phyloP scores from a whole-genome alignment of 2,329 filamentous ascomycete genomes.

The Claviceps capensis region DNA sequence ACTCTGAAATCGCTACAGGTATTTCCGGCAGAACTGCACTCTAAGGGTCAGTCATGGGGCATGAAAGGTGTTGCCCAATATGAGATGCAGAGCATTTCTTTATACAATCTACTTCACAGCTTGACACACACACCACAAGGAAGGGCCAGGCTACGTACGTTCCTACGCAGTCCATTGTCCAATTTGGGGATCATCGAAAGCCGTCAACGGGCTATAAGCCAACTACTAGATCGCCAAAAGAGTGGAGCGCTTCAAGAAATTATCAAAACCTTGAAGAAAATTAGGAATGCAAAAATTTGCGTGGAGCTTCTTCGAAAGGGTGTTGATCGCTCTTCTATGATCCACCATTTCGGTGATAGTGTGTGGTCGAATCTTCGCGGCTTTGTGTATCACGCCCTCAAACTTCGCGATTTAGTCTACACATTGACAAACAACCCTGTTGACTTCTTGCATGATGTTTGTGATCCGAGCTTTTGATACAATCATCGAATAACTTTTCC shows the following conservation, averaged over 20 bases:
- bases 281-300: constrained; percentile 61
- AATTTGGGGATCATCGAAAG: constrained; percentile 54
- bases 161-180: constrained; percentile 67
- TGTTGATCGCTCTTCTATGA: constrained; percentile 38
- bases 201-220: constrained; percentile 55
- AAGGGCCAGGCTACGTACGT: constrained; percentile 55
- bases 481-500: neutral
- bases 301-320: constrained; percentile 66
- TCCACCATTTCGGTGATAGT: constrained; percentile 44
- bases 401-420: constrained; percentile 48
- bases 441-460: constrained; percentile 2
- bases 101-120: constrained; percentile 70
- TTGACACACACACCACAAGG: constrained; percentile 71
- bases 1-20: constrained; percentile 76
- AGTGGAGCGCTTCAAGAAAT: constrained; percentile 39
- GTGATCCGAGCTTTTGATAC: neutral
- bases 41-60: constrained; percentile 65
- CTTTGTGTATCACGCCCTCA: constrained; percentile 60
- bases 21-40: constrained; percentile 68
- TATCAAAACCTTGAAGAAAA: constrained; percentile 46
- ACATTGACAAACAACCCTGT: constrained; percentile 6
- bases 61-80: constrained; percentile 29
- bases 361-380: constrained; percentile 59
- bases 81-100: constrained; percentile 67
- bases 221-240: constrained; percentile 58